Evolutionary conservation across 1,284 basidiomycete genomes (phyloP), one percentile per base, ranked within the genome.

Genomic region (Apiotrichum montevideense): DNA sequence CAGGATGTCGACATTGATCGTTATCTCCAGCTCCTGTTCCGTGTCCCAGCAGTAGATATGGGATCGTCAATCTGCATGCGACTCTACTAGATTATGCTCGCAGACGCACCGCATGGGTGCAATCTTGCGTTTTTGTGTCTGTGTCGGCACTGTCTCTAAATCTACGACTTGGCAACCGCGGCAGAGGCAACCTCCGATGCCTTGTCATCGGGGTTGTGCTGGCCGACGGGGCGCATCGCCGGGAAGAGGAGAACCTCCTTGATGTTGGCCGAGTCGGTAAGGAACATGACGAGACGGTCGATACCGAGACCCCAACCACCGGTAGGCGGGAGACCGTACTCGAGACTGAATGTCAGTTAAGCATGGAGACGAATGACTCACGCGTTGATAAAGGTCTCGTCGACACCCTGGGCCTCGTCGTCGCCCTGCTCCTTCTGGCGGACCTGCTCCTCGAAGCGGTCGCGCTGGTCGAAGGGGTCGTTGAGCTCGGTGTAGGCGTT

Each of bases 401-500:
- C 96, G 59, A 98, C 85, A 37, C 89, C 93, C 79, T 98, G 95
- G 7, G 95, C 95, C 78, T 98, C 96, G 57, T 98, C 96, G 71
- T 98, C 95, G 60, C 95, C 95, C 59, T 87, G 85, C 58, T 92
- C 91, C 85, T 98, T 98, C 79, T 98, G 95, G 68, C 85, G 83
- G 55, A 84, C 81, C 82, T 94, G 90, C 78, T 98, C 95, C 78
- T 96, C 91, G 78, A 99, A 99, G 67, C 94, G 86, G 69, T 92
- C 81, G 32, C 93, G 83, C 79, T 98, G 95, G 76, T 97, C 93
- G 74, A 96, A 96, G 1, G 92, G 92, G 78, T 96, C 93, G 79
- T 96, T 97, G 81, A 98, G 84, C 82, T 98, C 95, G 43, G 95
- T 98, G 78, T 98, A 96, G 40, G 92, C 91, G 69, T 96, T 96